Percentiles rank a stretch among this genome's conserved stretches.
phyloP scores from a whole-genome alignment of 73 alveolate species.

The Paraurostyla sp. region DNA sequence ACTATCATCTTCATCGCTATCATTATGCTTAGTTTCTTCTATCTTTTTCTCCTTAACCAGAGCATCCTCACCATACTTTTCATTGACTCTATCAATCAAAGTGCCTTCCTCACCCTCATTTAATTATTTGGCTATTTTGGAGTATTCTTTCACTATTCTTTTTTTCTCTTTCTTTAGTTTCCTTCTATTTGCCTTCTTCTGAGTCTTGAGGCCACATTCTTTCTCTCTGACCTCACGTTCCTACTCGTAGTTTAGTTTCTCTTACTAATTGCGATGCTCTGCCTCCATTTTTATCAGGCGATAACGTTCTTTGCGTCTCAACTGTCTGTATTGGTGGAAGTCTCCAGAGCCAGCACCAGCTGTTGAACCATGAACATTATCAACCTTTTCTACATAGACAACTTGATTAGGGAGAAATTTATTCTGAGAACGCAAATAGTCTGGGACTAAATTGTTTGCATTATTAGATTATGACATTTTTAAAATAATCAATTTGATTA shows the following conservation, averaged over 20 bases:
- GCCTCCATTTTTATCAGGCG: conserved; percentile 71
- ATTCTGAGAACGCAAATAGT: conserved; percentile 21
- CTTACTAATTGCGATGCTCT: conserved; percentile 37
- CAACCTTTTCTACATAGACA: conserved; percentile 77
- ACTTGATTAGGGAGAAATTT: conserved; percentile 45
- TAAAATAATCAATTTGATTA: too few species aligned
- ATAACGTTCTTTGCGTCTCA: conserved; percentile 80
- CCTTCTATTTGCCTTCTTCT: conserved; percentile 71
- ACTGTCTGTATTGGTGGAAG: conserved; percentile 79
- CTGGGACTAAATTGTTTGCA: conserved; percentile 37
- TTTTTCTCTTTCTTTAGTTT: conserved; percentile 74
- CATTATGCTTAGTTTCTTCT: conserved; percentile 26
- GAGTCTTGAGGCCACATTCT: conserved; percentile 31
- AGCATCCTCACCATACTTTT: conserved; percentile 52
- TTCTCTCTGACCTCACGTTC: conserved; percentile 48
- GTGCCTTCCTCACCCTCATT: conserved; percentile 64
- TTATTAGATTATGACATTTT: too few species aligned
- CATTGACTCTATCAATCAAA: conserved; percentile 7
- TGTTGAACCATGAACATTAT: conserved; percentile 84
- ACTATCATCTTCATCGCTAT: not conserved
- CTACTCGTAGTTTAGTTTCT: conserved; percentile 45
- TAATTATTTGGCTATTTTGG: conserved; percentile 53
- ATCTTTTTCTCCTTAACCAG: not conserved
- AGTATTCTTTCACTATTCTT: conserved; percentile 35
- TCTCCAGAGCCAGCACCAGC: conserved; percentile 91